Evolutionary conservation across 768 basidiomycete species (phyloP), one percentile per base, ranked within the genome.

Genomic region (Lactarius tabidus): DNA sequence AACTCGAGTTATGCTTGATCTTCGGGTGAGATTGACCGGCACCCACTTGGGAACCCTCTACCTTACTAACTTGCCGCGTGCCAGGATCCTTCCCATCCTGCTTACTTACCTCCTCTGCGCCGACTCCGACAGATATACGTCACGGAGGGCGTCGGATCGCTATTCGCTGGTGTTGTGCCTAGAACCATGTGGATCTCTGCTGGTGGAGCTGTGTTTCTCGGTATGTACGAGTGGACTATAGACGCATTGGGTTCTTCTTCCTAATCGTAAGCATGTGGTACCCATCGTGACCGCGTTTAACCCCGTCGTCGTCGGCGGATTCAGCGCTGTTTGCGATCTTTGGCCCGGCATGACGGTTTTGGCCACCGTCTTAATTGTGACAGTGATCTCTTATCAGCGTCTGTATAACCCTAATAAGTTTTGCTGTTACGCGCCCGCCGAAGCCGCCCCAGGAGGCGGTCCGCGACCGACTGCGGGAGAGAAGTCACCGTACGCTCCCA

Each of bases 101-200:
- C 79, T 64, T 73, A 78, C 33, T 86, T 89, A 1, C 84, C 88
- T 3, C 74, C 92, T 52, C 68, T 78, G 2, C 75, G 74, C 15
- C 85, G 91, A 36, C 75, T 94, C 31, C 71, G 76, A 36, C 79
- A 81, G 8, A 98, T 99, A 66, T 89, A 90, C 70, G 67, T 73
- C 8, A 73, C 75, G 0, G 96, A 96, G 74, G 96, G 97, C 3
- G 59, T 78, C 1, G 77, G 74, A 36, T 92, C 92, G 3, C 79
- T 99, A 6, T 98, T 96, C 72, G 77, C 90, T 6, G 97, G 97
- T 14, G 84, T 90, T 48, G 82, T 95, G 9, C 96, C 96, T 29
- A 84, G 97, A 73, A 98, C 95, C 43, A 74, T 97, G 59, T 98
- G 96, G 90, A 98, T 99, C 72, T 94, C 93, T 2, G 87, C 92